Conservation (phyloP, 2,329 filamentous ascomycete species). For the Leptographium lundbergii region DNA sequence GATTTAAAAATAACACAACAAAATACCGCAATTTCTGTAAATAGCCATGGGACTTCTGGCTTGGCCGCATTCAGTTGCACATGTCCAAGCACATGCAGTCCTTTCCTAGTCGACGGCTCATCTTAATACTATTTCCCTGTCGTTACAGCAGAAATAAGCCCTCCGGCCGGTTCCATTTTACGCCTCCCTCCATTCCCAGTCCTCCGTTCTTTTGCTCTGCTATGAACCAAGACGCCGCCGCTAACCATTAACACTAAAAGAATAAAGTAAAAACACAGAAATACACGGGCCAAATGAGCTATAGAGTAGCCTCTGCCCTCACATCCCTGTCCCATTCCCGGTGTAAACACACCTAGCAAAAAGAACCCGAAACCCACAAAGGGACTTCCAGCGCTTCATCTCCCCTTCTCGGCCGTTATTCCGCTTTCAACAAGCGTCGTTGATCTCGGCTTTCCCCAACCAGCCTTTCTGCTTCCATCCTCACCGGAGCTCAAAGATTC, state of each 20-base stretch:
- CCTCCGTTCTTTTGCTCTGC: neutral
- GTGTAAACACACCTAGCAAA: too few relatives aligned
- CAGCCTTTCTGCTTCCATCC: neutral
- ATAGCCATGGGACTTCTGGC: neutral
- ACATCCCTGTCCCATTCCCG: neutral
- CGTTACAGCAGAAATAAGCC: neutral
- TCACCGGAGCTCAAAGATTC: neutral
- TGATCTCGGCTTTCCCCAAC: neutral
- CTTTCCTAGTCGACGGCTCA: neutral
- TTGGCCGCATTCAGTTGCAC: neutral
- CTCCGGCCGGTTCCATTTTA: neutral
- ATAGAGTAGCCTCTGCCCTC: neutral
- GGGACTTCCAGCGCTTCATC: too few relatives aligned
- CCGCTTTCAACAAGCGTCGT: neutral
- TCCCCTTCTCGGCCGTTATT: neutral
- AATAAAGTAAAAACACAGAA: neutral
- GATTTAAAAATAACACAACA: neutral
- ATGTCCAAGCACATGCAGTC: too few relatives aligned
- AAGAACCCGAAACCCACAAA: too few relatives aligned
- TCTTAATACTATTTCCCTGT: neutral
- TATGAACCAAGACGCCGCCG: conserved; percentile 1
- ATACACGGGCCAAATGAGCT: neutral
- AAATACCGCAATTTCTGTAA: neutral
- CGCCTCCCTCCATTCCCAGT: neutral
- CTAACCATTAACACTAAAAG: neutral